These are phyloP conservation scores for Fonsecaea nubica DNA, from an alignment of 2,329 filamentous ascomycete genomes.

Conservation along the genomic window DNA sequence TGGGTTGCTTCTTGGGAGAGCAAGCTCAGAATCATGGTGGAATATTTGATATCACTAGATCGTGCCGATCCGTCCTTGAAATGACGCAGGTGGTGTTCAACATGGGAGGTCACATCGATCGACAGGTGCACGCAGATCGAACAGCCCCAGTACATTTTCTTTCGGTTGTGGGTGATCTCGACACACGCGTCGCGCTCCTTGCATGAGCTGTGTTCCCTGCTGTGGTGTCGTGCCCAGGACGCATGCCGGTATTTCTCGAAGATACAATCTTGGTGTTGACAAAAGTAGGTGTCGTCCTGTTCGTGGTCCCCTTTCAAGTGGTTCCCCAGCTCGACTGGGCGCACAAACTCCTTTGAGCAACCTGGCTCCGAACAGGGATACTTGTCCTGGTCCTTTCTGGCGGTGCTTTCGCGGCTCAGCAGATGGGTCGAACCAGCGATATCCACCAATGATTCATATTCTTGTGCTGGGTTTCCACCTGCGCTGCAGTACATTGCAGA, in stretches of 20 bases:
- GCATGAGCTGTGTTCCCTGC: background rate
- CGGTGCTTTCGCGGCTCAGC: background rate
- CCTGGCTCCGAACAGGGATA: constrained; percentile 1
- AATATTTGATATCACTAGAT: background rate
- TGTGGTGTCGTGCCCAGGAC: background rate
- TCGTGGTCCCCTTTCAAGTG: background rate
- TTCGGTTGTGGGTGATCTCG: background rate
- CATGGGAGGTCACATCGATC: background rate
- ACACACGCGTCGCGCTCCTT: background rate
- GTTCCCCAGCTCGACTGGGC: background rate
- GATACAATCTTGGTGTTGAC: background rate
- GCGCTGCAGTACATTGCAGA: background rate
- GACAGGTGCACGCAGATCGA: background rate
- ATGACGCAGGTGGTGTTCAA: background rate
- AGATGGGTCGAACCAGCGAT: background rate
- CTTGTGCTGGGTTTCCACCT: background rate
- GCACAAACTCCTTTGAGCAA: background rate
- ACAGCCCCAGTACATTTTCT: constrained; percentile 2
- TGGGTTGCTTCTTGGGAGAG: background rate
- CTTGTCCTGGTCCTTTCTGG: background rate
- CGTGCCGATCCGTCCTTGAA: background rate
- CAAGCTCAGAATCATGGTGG: background rate
- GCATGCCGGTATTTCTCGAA: background rate
- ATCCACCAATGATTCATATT: background rate
- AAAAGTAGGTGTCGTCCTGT: background rate